Percentiles rank a stretch among this genome's conserved stretches.
Evolutionary conservation across 2,329 filamentous ascomycete species (phyloP).

Genomic region (Pseudogymnoascus sp.): DNA sequence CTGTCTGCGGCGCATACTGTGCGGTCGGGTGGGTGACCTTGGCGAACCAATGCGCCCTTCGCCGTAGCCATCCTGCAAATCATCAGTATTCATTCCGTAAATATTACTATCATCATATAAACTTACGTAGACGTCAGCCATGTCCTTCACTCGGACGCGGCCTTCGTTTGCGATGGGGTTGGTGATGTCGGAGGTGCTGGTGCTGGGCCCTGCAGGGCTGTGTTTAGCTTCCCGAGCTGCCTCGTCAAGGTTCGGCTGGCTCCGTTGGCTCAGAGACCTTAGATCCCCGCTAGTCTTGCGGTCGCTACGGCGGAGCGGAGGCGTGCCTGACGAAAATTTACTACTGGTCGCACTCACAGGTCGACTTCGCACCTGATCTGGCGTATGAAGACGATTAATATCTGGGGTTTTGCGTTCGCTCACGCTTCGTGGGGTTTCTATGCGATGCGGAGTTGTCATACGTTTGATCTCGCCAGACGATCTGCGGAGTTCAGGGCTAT

Average conservation of each 20-base stretch:
- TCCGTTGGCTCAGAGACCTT: slow-evolving; percentile 56
- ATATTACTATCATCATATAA: background rate
- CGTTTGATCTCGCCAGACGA: slow-evolving; percentile 5
- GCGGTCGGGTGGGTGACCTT: slow-evolving; percentile 85
- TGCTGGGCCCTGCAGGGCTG: slow-evolving; percentile 34
- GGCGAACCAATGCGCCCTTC: slow-evolving; percentile 82
- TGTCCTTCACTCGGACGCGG: slow-evolving; percentile 75
- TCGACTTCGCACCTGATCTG: slow-evolving; percentile 18
- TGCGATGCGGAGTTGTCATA: background rate
- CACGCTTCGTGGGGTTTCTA: slow-evolving; percentile 5
- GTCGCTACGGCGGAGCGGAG: slow-evolving; percentile 64
- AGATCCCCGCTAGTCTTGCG: slow-evolving; percentile 69
- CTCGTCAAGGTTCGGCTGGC: slow-evolving; percentile 34
- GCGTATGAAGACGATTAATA: slow-evolving; percentile 28
- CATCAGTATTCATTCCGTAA: slow-evolving; percentile 10
- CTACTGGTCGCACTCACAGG: slow-evolving; percentile 1
- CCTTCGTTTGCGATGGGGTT: slow-evolving; percentile 81
- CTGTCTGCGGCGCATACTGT: slow-evolving; percentile 92
- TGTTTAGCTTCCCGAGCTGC: slow-evolving; percentile 36
- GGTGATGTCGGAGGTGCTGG: slow-evolving; percentile 46
- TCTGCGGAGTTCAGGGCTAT: background rate
- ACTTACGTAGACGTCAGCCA: slow-evolving; percentile 93
- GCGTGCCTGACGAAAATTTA: slow-evolving; percentile 44
- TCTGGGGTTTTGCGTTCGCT: slow-evolving; percentile 23
- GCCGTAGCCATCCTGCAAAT: slow-evolving; percentile 77